A percentile compares a stretch with the other conserved stretches of the same genome.
These are phyloP conservation scores for Beta lomatogona DNA, from an alignment of 179 eudicot genomes.

Conservation along the genomic window DNA sequence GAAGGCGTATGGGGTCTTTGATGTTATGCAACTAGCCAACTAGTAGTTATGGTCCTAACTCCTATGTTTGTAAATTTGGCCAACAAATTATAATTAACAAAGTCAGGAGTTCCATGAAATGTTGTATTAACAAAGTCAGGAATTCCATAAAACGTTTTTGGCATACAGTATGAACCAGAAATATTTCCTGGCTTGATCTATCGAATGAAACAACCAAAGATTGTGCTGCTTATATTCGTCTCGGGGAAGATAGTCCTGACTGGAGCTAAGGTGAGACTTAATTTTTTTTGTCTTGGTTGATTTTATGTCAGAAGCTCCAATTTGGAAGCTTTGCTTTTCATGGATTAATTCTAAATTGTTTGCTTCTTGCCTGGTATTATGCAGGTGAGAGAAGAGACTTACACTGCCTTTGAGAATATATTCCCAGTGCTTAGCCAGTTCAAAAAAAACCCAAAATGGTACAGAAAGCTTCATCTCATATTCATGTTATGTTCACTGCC, in stretches of 20 bases:
- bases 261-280: constrained; percentile 69
- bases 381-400: constrained; percentile 72
- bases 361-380: neutral
- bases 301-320: neutral
- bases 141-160: constrained; percentile 19
- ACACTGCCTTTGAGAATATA: constrained; percentile 77
- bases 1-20: constrained; percentile 7
- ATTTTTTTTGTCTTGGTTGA: neutral
- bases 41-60: constrained; percentile 6
- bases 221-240: constrained; percentile 79
- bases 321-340: neutral
- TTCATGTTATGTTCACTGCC: neutral
- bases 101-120: neutral
- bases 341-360: neutral
- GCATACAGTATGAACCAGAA: constrained; percentile 77
- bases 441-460: constrained; percentile 67
- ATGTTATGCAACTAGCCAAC: constrained; percentile 1
- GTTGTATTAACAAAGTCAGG: constrained; percentile 7
- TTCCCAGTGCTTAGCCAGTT: constrained; percentile 78
- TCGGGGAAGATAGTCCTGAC: constrained; percentile 91
- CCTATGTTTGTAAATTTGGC: neutral
- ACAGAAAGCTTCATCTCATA: neutral
- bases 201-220: constrained; percentile 88
- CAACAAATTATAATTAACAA: neutral
- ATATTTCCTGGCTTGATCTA: constrained; percentile 86